Base-by-base conservation (phyloP, 768 basidiomycete species). In the Pleurotus sapidus region DNA sequence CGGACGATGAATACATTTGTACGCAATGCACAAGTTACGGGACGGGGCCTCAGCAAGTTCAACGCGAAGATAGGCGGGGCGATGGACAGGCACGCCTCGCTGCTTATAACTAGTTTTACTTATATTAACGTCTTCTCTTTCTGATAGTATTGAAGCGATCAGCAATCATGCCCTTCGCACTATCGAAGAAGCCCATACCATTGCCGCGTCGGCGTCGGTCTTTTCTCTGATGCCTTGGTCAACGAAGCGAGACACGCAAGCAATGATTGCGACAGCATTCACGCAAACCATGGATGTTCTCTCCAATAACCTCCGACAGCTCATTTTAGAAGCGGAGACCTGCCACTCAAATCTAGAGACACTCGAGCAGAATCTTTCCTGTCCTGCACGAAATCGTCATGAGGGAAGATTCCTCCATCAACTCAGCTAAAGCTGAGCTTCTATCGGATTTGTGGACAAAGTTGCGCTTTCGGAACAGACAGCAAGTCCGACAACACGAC, bases 401-500 rank as follows among this genome's bases (percentile, higher is more conserved):
- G 15, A 83, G 83, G 38, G 91, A 93, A 66, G 80, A 84, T 57
- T 65, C 66, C 0, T 64, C 75, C 24, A 67, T 84, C 11, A 70
- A 74, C 2, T 59, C 65, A 0, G 83, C 76, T 51, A 78, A 75
- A 58, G 73, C 76, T 0, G 76, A 87, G 40, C 69, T 91, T 4
- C 81, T 92, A 27, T 78, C 80, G 1, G 72, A 83, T 23, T 75
- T 93, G 11, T 92, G 89, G 90, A 87, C 88, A 4, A 74, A 58
- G 40, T 67, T 91, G 1, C 89, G 89, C 0, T 30, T 30, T 3
- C 82, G 84, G 3, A 90, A 91, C 64, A 71, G 67, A 47, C 72
- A 68, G 34, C 65, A 69, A 46, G 64, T 88, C 59, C 75, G 73
- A 18, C 74, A 76, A 18, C 81, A 81, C 60, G 74, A 84, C 12